Evolutionary conservation across 768 basidiomycete species (phyloP), one percentile per base, ranked within the genome.

Genomic region (Lentinula sp.): DNA sequence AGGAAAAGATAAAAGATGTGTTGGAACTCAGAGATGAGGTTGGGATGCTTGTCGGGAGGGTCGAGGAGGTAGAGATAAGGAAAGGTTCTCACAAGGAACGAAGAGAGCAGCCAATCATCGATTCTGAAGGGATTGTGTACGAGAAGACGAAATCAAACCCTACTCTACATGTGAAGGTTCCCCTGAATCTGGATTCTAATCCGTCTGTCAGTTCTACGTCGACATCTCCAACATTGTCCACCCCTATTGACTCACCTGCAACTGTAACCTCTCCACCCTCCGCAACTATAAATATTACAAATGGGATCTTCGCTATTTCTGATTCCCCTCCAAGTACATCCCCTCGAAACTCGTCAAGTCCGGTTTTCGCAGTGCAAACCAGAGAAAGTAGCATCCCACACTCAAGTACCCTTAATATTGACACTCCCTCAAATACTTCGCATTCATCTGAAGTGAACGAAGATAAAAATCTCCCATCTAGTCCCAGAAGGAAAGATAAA

Each of bases 11-110:
- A 68, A 85, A 87, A 63, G 86, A 85, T 55, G 76, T 95, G 11
- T 76, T 95, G 8, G 73, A 67, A 1, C 72, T 95, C 28, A 91
- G 91, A 64, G 95, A 97, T 69, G 76, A 78, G 43, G 75, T 98
- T 23, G 82, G 83, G 7, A 70, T 74, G 0, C 71, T 86, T 10
- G 68, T 95, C n/a, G 80, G 82, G 54, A 76, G 75, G 23, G 75
- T 84, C 23, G 58, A 51, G 59, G 16, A 51, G n/a, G 21, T 21
- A 21, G 21, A 21, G 21, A 21, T 21, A 21, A 21, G 21, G 21
- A 21, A 21, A 21, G 21, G 21, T 21, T 21, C 21, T 21, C 21
- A 28, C 28, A 51, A 51, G 31, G n/a, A 35, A 21, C 21, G 15
- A 43, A 43, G 42, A 15, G 5, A 5, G 13, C 9, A 16, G 42